Percentiles rank a stretch among this genome's conserved stretches.
Evolutionary conservation across 805 yeast species (phyloP).

Genomic region (Candida sithepensis): DNA sequence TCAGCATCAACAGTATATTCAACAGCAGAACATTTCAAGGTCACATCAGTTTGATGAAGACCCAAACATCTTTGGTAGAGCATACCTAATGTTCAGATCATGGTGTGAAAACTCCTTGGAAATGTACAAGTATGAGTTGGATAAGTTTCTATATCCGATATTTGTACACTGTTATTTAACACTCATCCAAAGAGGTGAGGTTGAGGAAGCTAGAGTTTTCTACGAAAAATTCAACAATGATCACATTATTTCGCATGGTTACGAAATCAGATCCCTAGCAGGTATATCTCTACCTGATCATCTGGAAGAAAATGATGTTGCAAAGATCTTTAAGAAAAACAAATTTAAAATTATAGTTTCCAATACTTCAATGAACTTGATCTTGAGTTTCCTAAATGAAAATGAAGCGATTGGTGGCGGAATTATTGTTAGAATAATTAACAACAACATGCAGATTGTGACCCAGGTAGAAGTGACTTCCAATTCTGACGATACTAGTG

Average conservation of each 20-base stretch:
- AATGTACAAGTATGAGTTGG: slow-evolving; percentile 83
- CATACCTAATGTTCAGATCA: slow-evolving; percentile 71
- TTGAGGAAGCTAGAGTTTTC: slow-evolving; percentile 64
- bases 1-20: slow-evolving; percentile 28
- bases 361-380: slow-evolving; percentile 77
- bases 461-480: slow-evolving; percentile 39
- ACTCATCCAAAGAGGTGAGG: slow-evolving; percentile 60
- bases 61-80: slow-evolving; percentile 73
- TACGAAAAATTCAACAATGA: slow-evolving; percentile 72
- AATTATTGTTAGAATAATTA: slow-evolving; percentile 76
- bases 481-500: slow-evolving; percentile 46
- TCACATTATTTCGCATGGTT: slow-evolving; percentile 71
- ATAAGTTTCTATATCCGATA: slow-evolving; percentile 83
- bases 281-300: slow-evolving; percentile 80
- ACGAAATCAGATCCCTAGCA: slow-evolving; percentile 67
- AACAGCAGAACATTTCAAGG: slow-evolving; percentile 22
- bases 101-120: slow-evolving; percentile 94
- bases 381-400: slow-evolving; percentile 84
- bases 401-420: slow-evolving; percentile 92
- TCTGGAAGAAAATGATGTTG: slow-evolving; percentile 75
- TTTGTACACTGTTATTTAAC: slow-evolving; percentile 86
- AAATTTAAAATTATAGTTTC: slow-evolving; percentile 75
- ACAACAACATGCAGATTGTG: slow-evolving; percentile 68
- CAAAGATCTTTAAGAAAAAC: slow-evolving; percentile 67
- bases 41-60: slow-evolving; percentile 45